Percentiles rank a stretch among this genome's conserved stretches.
These are phyloP conservation scores for Stachybotrys elegans DNA, from an alignment of 2,329 filamentous ascomycete genomes.

Conservation along the genomic window DNA sequence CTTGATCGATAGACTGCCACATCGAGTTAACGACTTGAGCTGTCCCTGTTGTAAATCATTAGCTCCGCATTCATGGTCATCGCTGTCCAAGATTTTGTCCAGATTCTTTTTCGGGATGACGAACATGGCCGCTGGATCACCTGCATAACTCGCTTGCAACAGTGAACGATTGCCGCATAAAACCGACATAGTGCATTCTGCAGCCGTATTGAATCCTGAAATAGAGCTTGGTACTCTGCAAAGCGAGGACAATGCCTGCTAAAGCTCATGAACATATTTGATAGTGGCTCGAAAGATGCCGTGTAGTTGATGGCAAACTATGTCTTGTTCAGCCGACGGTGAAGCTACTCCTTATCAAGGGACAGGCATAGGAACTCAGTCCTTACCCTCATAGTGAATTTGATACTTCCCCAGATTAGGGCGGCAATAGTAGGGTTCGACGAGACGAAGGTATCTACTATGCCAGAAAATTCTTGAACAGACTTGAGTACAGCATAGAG, in stretches of 20 bases:
- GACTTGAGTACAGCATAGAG: conserved; percentile 24
- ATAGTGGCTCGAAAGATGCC: conserved; percentile 33
- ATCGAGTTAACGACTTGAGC: background rate
- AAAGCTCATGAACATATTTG: conserved; percentile 29
- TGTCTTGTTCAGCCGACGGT: too few relatives aligned
- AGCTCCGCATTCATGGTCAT: too few relatives aligned
- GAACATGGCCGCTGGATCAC: conserved; percentile 19
- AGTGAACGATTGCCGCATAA: background rate
- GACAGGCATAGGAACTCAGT: too few relatives aligned
- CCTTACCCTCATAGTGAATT: conserved; percentile 33
- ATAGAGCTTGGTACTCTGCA: conserved; percentile 19
- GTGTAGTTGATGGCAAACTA: conserved; percentile 26
- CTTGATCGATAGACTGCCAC: background rate
- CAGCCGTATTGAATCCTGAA: conserved; percentile 21
- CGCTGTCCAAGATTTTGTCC: too few relatives aligned
- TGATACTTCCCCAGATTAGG: conserved; percentile 37
- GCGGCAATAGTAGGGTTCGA: conserved; percentile 30
- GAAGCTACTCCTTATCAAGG: too few relatives aligned
- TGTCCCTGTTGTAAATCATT: background rate
- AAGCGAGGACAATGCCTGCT: conserved; percentile 9
- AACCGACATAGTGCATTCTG: background rate
- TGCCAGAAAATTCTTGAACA: conserved; percentile 28
- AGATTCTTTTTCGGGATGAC: too few relatives aligned
- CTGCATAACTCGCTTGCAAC: conserved; percentile 5
- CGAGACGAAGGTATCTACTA: conserved; percentile 31